phyloP scores from a whole-genome alignment of 2,329 filamentous ascomycete species.

The Aspergillus texensis region DNA sequence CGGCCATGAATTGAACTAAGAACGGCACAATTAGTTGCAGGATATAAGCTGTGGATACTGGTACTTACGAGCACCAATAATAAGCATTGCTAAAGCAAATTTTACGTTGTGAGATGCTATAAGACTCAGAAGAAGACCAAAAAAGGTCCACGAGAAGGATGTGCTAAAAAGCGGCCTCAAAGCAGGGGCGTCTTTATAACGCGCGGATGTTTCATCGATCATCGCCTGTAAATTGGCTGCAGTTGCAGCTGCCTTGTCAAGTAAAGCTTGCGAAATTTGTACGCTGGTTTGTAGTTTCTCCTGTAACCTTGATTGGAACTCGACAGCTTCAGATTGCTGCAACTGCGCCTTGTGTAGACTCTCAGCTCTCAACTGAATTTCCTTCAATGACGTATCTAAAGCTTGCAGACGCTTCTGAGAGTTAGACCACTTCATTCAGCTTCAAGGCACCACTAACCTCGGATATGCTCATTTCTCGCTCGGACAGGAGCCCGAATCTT shows the following conservation, averaged over 20 bases:
- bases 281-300: slow-evolving; percentile 29
- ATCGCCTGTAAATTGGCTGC: slow-evolving; percentile 35
- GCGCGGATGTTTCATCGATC: slow-evolving; percentile 33
- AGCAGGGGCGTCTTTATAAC: slow-evolving; percentile 23
- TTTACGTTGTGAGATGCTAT: slow-evolving; percentile 28
- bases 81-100: slow-evolving; percentile 24
- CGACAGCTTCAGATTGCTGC: slow-evolving; percentile 35
- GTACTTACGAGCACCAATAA: slow-evolving; percentile 17
- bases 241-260: slow-evolving; percentile 31
- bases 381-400: slow-evolving; percentile 37
- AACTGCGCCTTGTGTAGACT: slow-evolving; percentile 36
- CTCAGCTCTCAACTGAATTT: slow-evolving; percentile 36
- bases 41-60: background rate
- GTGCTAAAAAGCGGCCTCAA: slow-evolving; percentile 20
- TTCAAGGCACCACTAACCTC: slow-evolving; percentile 27
- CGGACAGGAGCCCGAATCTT: slow-evolving; percentile 30
- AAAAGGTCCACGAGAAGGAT: slow-evolving; percentile 28
- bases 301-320: slow-evolving; percentile 30
- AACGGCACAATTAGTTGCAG: background rate
- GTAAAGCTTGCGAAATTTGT: slow-evolving; percentile 33
- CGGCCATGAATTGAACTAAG: background rate
- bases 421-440: slow-evolving; percentile 19
- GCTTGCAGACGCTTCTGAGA: slow-evolving; percentile 35
- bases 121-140: slow-evolving; percentile 27
- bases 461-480: slow-evolving; percentile 37